Evolutionary conservation across 1,139 yeast species (phyloP), one percentile per base, ranked within the genome.

Genomic region (Pichia sp.): DNA sequence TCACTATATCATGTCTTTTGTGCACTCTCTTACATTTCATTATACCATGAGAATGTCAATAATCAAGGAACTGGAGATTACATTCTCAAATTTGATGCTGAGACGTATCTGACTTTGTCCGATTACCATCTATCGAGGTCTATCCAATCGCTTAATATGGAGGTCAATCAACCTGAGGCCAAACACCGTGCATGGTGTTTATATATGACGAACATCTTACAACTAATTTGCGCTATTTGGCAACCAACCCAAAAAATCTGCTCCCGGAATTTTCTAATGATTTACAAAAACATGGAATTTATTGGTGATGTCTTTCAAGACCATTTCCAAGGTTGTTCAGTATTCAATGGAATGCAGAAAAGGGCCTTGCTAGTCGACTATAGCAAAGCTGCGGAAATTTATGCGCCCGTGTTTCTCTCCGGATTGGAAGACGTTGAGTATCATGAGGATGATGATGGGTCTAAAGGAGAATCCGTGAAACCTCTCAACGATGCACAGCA

Each of bases 331-430:
- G 39, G 23, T 14, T 30, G 37, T 22, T 18, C 34, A 5, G 25
- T 33, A 3, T 33, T 31, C 11, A 29, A 12, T n/a, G 29, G 31
- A 16, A 14, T 19, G 31, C 27, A 29, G 34, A 27, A 30, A 14
- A 16, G 29, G 17, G 14, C 8, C 4, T 16, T 21, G 13, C 18
- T 17, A 5, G 15, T 10, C 5, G 9, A 28, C 4, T 22, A n/a
- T 14, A 29, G 27, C 10, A 8, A 21, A 17, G 26, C 34, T 16
- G 13, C 9, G 12, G 13, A 19, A 15, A 42, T 38, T 24, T 53
- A 42, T 29, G 50, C 48, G 27, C 57, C 58, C 3, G 44, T 41
- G 25, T 52, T 44, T 33, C 34, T 53, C 11, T 48, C 40, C 30
- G 53, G 46, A 7, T 33, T 53, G 7, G 35, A 41, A 2, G 46